Conservation (phyloP, 495 filamentous ascomycete species). For the Penicillium chermesinum region DNA sequence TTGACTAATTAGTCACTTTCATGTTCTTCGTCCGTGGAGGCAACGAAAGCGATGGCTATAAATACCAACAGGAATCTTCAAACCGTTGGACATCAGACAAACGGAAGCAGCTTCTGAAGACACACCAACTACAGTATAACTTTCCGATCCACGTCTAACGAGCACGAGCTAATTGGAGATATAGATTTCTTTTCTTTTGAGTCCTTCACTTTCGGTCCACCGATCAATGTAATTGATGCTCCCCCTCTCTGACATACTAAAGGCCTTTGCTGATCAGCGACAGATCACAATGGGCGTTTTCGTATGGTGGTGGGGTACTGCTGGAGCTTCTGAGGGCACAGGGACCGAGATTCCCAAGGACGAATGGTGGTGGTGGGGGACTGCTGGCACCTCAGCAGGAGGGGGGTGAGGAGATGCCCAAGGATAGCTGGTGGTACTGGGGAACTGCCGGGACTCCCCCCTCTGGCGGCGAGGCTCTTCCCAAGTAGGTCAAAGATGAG, state of each 20-base stretch:
- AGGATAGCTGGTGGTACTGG: background rate
- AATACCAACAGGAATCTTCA: background rate
- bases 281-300: no score
- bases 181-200: no score
- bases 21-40: no score
- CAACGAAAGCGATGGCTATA: background rate
- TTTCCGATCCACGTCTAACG: no score
- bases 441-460: background rate
- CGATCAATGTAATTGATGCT: no score
- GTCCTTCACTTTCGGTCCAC: no score
- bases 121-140: background rate
- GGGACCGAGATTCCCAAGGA: background rate
- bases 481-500: background rate
- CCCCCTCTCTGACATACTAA: no score
- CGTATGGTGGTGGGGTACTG: conserved; percentile 1
- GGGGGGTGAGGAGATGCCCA: background rate
- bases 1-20: no score
- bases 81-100: background rate
- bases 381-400: background rate
- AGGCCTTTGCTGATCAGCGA: no score
- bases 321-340: conserved; percentile 1
- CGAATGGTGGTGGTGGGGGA: background rate
- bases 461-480: background rate
- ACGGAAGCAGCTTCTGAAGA: background rate
- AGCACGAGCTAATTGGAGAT: no score